These are phyloP conservation scores for Strobilomyces confusus DNA, from an alignment of 768 basidiomycete genomes.

Conservation along the genomic window DNA sequence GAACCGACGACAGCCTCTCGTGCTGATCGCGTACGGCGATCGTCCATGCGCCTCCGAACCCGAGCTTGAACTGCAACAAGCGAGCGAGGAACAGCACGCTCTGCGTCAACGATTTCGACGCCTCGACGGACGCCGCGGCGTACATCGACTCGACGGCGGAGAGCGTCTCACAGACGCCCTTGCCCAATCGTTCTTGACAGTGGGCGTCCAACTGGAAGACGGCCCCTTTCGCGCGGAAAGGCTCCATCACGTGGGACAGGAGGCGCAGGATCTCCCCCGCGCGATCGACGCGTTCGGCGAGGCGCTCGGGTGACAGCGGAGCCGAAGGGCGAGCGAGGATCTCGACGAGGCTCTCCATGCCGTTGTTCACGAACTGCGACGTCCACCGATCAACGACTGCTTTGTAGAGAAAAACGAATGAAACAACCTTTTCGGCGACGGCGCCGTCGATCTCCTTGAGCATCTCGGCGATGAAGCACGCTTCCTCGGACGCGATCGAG, in stretches of 20 bases:
- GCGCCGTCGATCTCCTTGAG: conserved; percentile 60
- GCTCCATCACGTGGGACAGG: conserved; percentile 63
- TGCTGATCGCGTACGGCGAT: conserved; percentile 44
- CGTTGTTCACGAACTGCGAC: conserved; percentile 68
- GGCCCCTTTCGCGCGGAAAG: conserved; percentile 49
- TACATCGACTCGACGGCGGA: conserved; percentile 37
- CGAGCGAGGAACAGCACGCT: conserved; percentile 57
- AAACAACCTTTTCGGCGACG: conserved; percentile 62
- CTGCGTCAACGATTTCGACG: conserved; percentile 32
- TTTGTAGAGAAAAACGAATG: neutral
- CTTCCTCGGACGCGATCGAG: conserved; percentile 73
- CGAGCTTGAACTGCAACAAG: conserved; percentile 68
- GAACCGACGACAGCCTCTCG: conserved; percentile 34
- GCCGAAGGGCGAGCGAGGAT: conserved; percentile 39
- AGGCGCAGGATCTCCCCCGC: conserved; percentile 68
- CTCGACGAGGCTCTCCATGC: conserved; percentile 60
- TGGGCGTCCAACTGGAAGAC: conserved; percentile 45
- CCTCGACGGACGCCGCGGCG: conserved; percentile 17
- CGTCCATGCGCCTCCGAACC: conserved; percentile 60
- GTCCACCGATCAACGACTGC: neutral
- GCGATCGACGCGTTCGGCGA: conserved; percentile 43
- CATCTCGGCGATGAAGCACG: conserved; percentile 82
- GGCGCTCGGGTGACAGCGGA: conserved; percentile 24
- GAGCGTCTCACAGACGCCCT: conserved; percentile 46
- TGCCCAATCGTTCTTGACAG: conserved; percentile 54